These are phyloP conservation scores for Spathaspora girioi DNA, from an alignment of 805 yeast genomes.

Conservation along the genomic window DNA sequence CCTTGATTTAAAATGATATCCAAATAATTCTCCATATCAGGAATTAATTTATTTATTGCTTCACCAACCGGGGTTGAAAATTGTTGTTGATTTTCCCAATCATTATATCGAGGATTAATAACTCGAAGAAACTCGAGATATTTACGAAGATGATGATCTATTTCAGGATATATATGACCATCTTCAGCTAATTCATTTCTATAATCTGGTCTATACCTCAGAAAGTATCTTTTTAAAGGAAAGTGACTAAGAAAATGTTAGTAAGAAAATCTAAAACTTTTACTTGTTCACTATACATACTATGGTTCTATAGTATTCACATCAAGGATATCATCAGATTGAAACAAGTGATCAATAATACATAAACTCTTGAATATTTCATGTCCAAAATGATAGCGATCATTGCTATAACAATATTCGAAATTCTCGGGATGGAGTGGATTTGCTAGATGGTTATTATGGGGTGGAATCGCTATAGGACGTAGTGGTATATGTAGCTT, in stretches of 20 bases:
- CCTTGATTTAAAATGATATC: background rate
- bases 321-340: background rate
- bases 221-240: background rate
- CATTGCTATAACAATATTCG: background rate
- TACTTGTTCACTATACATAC: background rate
- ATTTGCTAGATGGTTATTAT: background rate
- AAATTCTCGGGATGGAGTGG: background rate
- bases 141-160: slow-evolving; percentile 3
- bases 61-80: background rate
- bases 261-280: background rate
- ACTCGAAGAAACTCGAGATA: slow-evolving; percentile 2
- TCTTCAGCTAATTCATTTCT: background rate
- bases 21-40: slow-evolving; percentile 3
- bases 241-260: background rate
- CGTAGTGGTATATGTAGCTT: background rate
- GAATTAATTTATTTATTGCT: slow-evolving; percentile 2
- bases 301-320: background rate
- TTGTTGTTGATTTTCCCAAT: background rate
- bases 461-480: too few species aligned
- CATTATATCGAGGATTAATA: background rate
- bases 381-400: background rate
- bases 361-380: slow-evolving; percentile 3
- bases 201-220: background rate
- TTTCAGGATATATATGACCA: background rate
- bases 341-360: background rate